A percentile compares a stretch with the other conserved stretches of the same genome.
phyloP scores from a whole-genome alignment of 116 monocot genomes.

The Iris pallida region DNA sequence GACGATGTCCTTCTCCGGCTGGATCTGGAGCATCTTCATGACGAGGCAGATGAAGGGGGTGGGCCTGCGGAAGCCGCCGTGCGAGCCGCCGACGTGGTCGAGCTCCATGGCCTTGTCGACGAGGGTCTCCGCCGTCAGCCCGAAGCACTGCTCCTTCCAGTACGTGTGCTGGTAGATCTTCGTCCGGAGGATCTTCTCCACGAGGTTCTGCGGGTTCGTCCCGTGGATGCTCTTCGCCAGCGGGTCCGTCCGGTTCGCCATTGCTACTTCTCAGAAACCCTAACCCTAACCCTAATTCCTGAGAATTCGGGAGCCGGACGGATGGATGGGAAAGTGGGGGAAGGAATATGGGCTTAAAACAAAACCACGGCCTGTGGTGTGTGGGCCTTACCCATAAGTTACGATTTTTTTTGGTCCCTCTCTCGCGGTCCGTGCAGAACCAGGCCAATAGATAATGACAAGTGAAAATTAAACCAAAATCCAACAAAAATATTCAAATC shows the following conservation, averaged over 20 bases:
- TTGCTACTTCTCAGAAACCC: slow-evolving; percentile 20
- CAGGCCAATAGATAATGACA: too few species aligned
- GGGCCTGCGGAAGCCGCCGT: slow-evolving; percentile 76
- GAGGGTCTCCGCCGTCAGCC: slow-evolving; percentile 91
- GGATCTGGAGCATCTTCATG: slow-evolving; percentile 99
- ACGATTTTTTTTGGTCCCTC: too few species aligned
- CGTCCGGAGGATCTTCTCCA: slow-evolving; percentile 89
- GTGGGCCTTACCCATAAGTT: too few species aligned
- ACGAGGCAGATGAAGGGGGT: slow-evolving; percentile 94
- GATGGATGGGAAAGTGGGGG: too few species aligned
- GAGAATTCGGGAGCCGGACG: too few species aligned
- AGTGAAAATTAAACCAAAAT: too few species aligned
- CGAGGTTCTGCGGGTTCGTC: slow-evolving; percentile 94
- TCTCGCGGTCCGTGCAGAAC: too few species aligned
- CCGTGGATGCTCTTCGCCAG: slow-evolving; percentile 87
- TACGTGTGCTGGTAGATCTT: slow-evolving; percentile 91
- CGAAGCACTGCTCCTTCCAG: slow-evolving; percentile 99
- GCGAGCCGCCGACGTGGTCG: slow-evolving; percentile 92
- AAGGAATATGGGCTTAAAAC: too few species aligned
- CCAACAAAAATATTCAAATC: too few species aligned
- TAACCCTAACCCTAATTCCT: slow-evolving; percentile 13
- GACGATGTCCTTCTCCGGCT: slow-evolving; percentile 97
- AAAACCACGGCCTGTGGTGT: too few species aligned
- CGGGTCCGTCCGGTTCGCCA: slow-evolving; percentile 97
- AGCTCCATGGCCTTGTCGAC: slow-evolving; percentile 99